These are phyloP conservation scores for Xylariales sp. DNA, from an alignment of 2,329 filamentous ascomycete species.

Conservation along the genomic window DNA sequence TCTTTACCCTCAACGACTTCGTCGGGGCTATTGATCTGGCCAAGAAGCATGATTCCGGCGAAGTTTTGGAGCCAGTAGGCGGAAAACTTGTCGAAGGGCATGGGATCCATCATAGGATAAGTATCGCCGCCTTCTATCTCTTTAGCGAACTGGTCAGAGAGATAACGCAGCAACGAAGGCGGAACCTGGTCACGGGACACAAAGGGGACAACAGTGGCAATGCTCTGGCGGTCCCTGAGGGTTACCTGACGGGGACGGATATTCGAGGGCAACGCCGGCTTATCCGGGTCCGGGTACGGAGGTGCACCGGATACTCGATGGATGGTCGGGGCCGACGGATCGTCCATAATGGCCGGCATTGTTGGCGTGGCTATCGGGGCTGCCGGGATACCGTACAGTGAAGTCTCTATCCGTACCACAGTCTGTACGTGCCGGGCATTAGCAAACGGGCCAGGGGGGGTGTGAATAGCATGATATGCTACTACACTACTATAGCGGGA, in stretches of 20 bases:
- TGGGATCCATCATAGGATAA: conserved; percentile 85
- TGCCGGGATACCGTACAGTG: not conserved
- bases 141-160: conserved; percentile 86
- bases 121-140: conserved; percentile 94
- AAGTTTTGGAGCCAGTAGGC: conserved; percentile 94
- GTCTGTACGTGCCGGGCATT: conserved; percentile 13
- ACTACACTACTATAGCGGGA: conserved; percentile 11
- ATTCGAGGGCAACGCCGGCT: conserved; percentile 72
- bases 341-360: conserved; percentile 84
- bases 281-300: conserved; percentile 72
- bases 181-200: conserved; percentile 82
- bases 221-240: conserved; percentile 83
- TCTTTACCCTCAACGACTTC: conserved; percentile 71
- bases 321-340: conserved; percentile 76
- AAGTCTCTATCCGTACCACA: not conserved
- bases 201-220: conserved; percentile 86
- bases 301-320: conserved; percentile 74
- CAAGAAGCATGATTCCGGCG: conserved; percentile 86
- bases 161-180: conserved; percentile 76
- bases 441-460: conserved; percentile 19
- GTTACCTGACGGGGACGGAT: conserved; percentile 82
- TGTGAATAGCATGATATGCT: not conserved
- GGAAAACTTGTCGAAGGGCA: conserved; percentile 79
- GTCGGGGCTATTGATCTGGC: conserved; percentile 73
- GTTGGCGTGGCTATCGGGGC: not conserved